Evolutionary conservation across 2,329 filamentous ascomycete species (phyloP), one percentile per base, ranked within the genome.

Genomic region (Cercospora janseana): DNA sequence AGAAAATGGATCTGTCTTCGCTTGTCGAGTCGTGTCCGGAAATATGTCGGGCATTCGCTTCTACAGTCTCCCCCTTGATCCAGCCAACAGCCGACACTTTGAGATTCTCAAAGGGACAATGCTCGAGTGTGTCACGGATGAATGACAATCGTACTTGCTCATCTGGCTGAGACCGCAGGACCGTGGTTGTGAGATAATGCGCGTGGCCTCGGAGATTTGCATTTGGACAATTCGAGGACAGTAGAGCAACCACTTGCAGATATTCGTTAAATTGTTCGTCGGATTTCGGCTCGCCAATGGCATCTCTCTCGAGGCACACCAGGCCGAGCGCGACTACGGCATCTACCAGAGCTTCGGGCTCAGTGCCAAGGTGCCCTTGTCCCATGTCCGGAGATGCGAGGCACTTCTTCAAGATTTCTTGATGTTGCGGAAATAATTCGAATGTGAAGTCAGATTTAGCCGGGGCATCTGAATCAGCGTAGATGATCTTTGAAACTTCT

Each of bases 61-160:
- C 71, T 4, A 82, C 70, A 0, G 80, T 77, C 60, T 82, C 80
- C 31, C 79, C 72, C 60, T 82, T 83, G 26, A 83, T 68, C 80
- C 80, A 83, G 26, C 76, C 74, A 4, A 83, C 75, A 2, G 79
- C 80, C 32, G 75, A 76, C 27, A 79, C 77, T 58, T 79, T 79
- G 28, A 79, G 72, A 12, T 78, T 77, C 37, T 76, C 72, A 51
- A 79, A 75, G 0, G 72, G 71, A 13, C 77, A 77, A 42, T 80
- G 71, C 54, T 80, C 75, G 3, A 82, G 68, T 2, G 79, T 77
- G 35, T 76, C 75, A 4, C 74, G 71, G 46, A 82, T 79, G 56
- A 81, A 74, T 3, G 75, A 75, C 24, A 80, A 70, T 3, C 79
- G 74, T 1, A 74, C 72, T 5, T 72, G 60, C 21, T 76, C 71